Evolutionary conservation across 257 asterid genomes (phyloP), one percentile per base, ranked within the genome.

Genomic region (Solanum rostratum): DNA sequence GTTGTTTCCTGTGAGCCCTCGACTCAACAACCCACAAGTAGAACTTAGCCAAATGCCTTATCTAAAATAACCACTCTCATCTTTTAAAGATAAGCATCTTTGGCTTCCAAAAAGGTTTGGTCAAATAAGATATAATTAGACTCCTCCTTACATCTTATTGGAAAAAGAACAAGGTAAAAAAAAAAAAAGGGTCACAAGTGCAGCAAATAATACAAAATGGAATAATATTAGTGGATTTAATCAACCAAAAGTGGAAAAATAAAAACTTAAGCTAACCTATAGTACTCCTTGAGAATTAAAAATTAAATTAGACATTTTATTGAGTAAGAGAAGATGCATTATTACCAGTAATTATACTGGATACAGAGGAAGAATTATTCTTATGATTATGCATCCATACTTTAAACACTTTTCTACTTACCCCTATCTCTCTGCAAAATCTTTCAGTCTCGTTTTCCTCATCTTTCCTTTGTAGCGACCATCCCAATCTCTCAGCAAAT

Each of bases 361-460:
- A 80, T 9, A 84, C 68, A 55, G 86, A 85, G 50, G 90, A 27
- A 1, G 92, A 81, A 19, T 84, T 86, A 57, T 90, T 89, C 86
- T 94, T 94, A 57, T 94, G 97, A 85, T 94, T 94, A 30, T 92
- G 97, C 97, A 94, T 94, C 97, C 97, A 92, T 20, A 94, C 97
- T 88, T 92, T 92, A 89, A 94, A 92, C 12, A 94, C 97, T 66
- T 92, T 91, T 85, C 97, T 85, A 80, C 86, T 92, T 33, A 94
- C 87, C 88, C 95, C 98, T 19, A 91, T 49, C 4, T 92, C 90
- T 84, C 89, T 83, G 86, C 97, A 94, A 57, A 92, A 94, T 82
- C 89, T 92, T 84, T 94, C 97, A 13, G 90, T 91, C 86, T 92
- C 97, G 63, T 92, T 92, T 37, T 92, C 95, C 15, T 80, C 84